Evolutionary conservation across 495 filamentous ascomycete species (phyloP), one percentile per base, ranked within the genome.

Genomic region (Xylaria telfairii): DNA sequence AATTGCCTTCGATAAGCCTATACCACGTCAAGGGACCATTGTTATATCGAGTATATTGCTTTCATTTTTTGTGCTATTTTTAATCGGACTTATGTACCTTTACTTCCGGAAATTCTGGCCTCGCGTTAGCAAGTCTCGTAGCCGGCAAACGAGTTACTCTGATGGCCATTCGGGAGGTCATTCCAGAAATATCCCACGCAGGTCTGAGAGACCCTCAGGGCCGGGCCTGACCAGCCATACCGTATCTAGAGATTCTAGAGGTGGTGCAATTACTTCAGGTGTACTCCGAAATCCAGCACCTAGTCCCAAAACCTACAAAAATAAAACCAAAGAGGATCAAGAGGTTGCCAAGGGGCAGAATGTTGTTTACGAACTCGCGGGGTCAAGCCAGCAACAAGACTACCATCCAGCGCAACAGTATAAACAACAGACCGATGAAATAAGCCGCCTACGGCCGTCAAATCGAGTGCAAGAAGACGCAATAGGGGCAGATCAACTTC

Each of bases 1-100:
- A 47, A 19, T 76, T 9, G 4, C 28, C 28, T 57, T 47, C 53
- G 8, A 70, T 26, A 61, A 72, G 51, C 72, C 71, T 10, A 9
- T 73, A 44, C 76, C 74, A 17, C 63, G n/a, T 8, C 32, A 78
- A 21, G 69, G n/a, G 59, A 57, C 69, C 21, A 26, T 75, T 17
- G 73, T 67, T 37, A 51, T 76, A 65, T 71, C 67, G 9, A 62
- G 71, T 28, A 42, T 76, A 26, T 54, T 79, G 24, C 44, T 46
- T 15, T 24, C 49, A 13, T 67, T 75, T 3, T 65, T 79, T 10
- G 0, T 67, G 19, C 13, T 76, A 26, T 77, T 68, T 63, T 24
- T 39, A n/a, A 62, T 72, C 56, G 76, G 76, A 9, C 28, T 28
- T 9, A 2, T 39, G 30, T 51, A 62, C 3, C 67, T 69, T 37